A percentile compares a stretch with the other conserved stretches of the same genome.
phyloP scores from a whole-genome alignment of 2,329 filamentous ascomycete species.

The Cryphonectria naterciae region DNA sequence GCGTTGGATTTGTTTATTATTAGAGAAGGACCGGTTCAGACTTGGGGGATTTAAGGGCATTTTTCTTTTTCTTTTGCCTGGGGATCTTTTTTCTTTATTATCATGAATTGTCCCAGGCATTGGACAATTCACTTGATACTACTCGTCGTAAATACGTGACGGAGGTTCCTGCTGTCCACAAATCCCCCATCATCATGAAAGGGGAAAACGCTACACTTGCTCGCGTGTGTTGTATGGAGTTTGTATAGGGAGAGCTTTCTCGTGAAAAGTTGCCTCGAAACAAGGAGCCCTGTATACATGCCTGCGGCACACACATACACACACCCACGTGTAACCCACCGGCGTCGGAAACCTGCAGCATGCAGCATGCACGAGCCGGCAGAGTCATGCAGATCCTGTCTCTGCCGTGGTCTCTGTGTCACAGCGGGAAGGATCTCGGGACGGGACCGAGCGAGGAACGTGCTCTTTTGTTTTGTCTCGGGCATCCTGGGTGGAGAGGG shows the following conservation, averaged over 20 bases:
- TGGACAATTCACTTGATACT: conserved; percentile 12
- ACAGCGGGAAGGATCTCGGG: conserved; percentile 6
- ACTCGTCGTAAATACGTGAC: background rate
- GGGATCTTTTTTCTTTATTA: background rate
- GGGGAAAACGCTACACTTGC: background rate
- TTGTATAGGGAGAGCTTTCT: background rate
- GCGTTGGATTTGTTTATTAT: conserved; percentile 3
- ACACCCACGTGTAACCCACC: too few species aligned
- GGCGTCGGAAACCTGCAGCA: background rate
- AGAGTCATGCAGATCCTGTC: conserved; percentile 7
- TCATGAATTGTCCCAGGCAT: background rate
- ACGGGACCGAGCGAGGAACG: background rate
- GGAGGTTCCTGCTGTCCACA: background rate
- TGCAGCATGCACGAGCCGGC: conserved; percentile 8
- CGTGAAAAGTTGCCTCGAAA: background rate
- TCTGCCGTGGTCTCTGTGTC: conserved; percentile 2
- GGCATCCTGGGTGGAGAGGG: too few species aligned
- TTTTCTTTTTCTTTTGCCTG: background rate
- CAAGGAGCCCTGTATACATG: too few species aligned
- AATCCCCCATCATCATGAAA: background rate
- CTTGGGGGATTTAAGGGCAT: background rate
- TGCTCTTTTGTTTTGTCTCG: conserved; percentile 8
- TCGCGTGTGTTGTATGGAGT: background rate
- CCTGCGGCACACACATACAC: too few species aligned
- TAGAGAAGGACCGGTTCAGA: background rate